Base-by-base conservation (phyloP, 495 filamentous ascomycete genomes). In the Coniosporium apollinis region DNA sequence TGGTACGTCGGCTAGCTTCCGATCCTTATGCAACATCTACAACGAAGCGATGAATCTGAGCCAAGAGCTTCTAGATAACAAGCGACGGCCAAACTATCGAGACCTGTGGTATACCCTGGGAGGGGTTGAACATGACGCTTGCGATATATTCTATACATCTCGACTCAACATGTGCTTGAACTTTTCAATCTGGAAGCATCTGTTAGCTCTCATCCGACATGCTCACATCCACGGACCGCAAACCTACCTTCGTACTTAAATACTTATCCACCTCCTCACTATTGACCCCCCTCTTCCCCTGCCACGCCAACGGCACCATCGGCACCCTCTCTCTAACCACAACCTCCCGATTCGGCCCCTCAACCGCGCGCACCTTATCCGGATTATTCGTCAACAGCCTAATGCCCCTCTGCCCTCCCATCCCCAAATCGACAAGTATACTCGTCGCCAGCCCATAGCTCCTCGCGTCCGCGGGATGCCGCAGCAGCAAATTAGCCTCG, bases 251-350 rank as follows among this genome's bases (percentile, higher is more conserved):
- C 15, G 89, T 93, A 50, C 70, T 76, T 46, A 97, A 58, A 65
- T 97, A 97, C 25, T 80, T 82, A 38, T 92, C 84, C 26, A 96
- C 76, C 56, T 96, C 89, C 35, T 73, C 67, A 46, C 86, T 82
- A 31, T 73, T 69, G 38, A 97, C 80, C 0, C 89, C 91, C 15
- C 70, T 74, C 47, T 74, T 78, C 31, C 77, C 73, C 42, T 78
- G 78, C 89, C 89, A 97, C 8, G 82, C 82, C 34, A 94, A 55
- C n/a, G 89, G 89, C 25, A 96, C 72, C 89, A 97, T 97, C 1
- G 85, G 69, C 19, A 97, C 83, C 29, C 91, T 63, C 51, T 94
- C 86, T 44, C 74, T 84, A 5, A 97, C 87, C 30, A 74, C 66
- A 4, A 96, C 66, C 60, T 94, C 86, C 15, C 83, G 64, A 40